Conservation (phyloP, 1,284 basidiomycete genomes). For the Puccinia polysora region DNA sequence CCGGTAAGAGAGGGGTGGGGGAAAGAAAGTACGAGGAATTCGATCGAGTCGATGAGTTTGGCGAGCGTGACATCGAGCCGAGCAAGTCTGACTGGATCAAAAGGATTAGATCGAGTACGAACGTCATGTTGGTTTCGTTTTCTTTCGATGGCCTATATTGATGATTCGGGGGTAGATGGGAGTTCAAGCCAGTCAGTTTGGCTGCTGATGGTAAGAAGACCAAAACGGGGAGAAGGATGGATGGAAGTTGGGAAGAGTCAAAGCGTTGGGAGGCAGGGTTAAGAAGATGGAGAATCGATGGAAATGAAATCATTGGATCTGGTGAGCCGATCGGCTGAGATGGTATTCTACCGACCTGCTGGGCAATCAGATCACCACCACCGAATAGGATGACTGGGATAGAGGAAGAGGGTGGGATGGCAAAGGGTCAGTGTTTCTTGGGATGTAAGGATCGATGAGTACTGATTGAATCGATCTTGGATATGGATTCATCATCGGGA, state of each 20-base stretch:
- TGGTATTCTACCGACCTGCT: conserved; percentile 39
- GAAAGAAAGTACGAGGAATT: background rate
- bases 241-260: background rate
- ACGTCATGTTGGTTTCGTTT: conserved; percentile 36
- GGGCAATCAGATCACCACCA: conserved; percentile 34
- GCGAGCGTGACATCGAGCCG: background rate
- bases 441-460: no score
- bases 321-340: no score
- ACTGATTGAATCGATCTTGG: background rate
- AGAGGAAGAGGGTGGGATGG: background rate
- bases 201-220: background rate
- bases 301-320: no score
- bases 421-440: background rate
- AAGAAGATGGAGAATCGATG: no score
- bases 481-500: background rate
- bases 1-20: background rate
- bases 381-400: conserved; percentile 28
- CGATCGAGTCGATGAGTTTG: background rate
- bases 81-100: no score
- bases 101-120: background rate
- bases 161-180: background rate
- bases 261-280: no score
- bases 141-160: conserved; percentile 12
- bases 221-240: background rate
- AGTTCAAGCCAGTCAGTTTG: background rate